phyloP scores from a whole-genome alignment of 2,329 filamentous ascomycete genomes.

The Lachnellula arida region DNA sequence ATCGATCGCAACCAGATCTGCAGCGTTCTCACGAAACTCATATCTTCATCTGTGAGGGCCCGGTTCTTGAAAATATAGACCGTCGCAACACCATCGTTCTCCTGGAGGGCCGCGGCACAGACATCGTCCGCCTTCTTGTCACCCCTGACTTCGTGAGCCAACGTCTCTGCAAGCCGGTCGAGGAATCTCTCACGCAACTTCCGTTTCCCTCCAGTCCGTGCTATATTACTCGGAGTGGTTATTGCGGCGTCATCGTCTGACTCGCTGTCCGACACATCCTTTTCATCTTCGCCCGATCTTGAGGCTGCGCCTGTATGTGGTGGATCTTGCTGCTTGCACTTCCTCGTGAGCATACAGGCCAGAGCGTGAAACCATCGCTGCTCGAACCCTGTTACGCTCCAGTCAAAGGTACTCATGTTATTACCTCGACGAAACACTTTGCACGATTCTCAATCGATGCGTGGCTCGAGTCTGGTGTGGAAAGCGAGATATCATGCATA shows the following conservation, averaged over 20 bases:
- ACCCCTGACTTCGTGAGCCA: neutral
- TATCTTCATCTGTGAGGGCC: neutral
- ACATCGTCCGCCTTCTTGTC: slow-evolving; percentile 5
- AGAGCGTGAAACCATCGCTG: slow-evolving; percentile 4
- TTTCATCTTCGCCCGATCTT: neutral
- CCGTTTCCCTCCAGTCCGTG: neutral
- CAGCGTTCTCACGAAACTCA: neutral
- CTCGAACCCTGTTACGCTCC: slow-evolving; percentile 1
- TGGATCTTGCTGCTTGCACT: slow-evolving; percentile 1
- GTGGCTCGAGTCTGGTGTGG: neutral
- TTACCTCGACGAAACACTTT: neutral
- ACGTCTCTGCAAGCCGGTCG: neutral
- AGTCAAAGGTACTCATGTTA: neutral
- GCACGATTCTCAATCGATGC: neutral
- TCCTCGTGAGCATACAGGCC: neutral
- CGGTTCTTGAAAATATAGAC: slow-evolving; percentile 5
- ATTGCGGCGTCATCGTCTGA: slow-evolving; percentile 1
- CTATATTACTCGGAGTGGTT: slow-evolving; percentile 1
- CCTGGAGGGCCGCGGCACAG: neutral
- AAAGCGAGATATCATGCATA: neutral
- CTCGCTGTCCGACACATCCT: neutral
- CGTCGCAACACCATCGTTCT: neutral
- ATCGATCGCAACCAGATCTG: slow-evolving; percentile 2
- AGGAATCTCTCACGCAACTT: slow-evolving; percentile 2
- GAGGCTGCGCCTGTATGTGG: neutral